Evolutionary conservation across 768 basidiomycete species (phyloP), one percentile per base, ranked within the genome.

Genomic region (Dacryopinax spathularia): DNA sequence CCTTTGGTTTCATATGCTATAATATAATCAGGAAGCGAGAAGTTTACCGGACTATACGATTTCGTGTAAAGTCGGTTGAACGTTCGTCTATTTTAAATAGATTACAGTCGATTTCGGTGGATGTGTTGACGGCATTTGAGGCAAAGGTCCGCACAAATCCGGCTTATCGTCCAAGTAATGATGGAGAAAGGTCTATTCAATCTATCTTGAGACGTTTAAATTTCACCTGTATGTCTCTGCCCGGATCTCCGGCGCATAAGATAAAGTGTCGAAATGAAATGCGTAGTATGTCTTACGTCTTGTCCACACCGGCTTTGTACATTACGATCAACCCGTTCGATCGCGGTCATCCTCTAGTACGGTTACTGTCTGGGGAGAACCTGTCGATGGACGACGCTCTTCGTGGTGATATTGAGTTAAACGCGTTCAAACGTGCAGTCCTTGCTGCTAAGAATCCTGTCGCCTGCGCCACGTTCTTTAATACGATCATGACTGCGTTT

Each of bases 291-390:
- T 77, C 74, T 36, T 68, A 71, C 5, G 66, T 70, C 0, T 64
- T 72, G 25, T 77, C 79, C 0, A 15, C 77, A 1, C 78, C 77
- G 1, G 73, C 67, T 20, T 77, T 80, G 29, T 81, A 71, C 65
- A 63, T 81, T 1, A 81, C 79, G 0, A 73, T 79, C 2, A 80
- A 81, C 70, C 79, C 79, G 18, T 73, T 74, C 16, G 77, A 78
- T 63, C 66, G 76, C 0, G 72, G 76, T 34, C 78, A 76, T 68
- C 79, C 78, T 0, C 1, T 81, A 1, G 72, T 81, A 0, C 73
- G 74, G 34, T 73, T 80, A 60, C 60, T 80, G 0, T 70, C 72
- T 1, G 78, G 79, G 0, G 31, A 20, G 1, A 72, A 78, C 0
- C 74, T 78, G 7, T 70, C 78, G 63, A 56, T 79, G 6, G 75